Evolutionary conservation across 331 rosid species (phyloP).

Genomic region (Spiraea crenata): DNA sequence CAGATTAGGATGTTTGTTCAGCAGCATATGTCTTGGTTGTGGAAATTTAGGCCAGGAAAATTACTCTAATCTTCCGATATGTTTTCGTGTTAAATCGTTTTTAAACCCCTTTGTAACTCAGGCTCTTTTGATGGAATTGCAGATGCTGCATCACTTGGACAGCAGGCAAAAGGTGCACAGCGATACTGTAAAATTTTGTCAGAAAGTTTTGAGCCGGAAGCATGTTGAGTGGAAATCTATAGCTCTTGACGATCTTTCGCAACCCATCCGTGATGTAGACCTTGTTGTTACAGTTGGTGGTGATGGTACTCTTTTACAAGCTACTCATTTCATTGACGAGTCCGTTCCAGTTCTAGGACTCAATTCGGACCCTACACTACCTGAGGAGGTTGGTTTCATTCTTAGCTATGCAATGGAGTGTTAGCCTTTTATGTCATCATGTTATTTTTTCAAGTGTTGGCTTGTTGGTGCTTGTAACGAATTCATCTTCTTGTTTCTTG

Average conservation of each 20-base stretch:
- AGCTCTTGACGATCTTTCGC: constrained; percentile 39
- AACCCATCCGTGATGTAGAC: constrained; percentile 70
- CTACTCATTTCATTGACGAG: constrained; percentile 80
- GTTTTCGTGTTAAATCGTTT: background rate
- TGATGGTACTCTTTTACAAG: constrained; percentile 89
- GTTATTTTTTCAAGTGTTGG: constrained; percentile 9
- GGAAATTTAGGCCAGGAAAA: background rate
- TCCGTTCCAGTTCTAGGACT: constrained; percentile 83
- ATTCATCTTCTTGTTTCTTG: constrained; percentile 1
- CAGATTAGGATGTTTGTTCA: no score
- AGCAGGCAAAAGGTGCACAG: constrained; percentile 63
- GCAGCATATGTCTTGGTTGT: background rate
- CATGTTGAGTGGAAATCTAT: constrained; percentile 72
- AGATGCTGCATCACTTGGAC: constrained; percentile 54
- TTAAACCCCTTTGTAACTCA: background rate
- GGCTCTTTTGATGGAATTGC: constrained; percentile 33
- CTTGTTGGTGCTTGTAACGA: constrained; percentile 10
- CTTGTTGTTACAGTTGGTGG: constrained; percentile 87
- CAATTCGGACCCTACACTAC: constrained; percentile 87
- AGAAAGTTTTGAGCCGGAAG: constrained; percentile 60
- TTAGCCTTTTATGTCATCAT: constrained; percentile 14
- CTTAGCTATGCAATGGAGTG: constrained; percentile 8
- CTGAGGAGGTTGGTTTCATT: constrained; percentile 57
- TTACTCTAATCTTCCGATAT: no score
- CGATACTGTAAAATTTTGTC: constrained; percentile 63